Conservation (phyloP, 257 asterid species). For the Solanum tarapatanum region DNA sequence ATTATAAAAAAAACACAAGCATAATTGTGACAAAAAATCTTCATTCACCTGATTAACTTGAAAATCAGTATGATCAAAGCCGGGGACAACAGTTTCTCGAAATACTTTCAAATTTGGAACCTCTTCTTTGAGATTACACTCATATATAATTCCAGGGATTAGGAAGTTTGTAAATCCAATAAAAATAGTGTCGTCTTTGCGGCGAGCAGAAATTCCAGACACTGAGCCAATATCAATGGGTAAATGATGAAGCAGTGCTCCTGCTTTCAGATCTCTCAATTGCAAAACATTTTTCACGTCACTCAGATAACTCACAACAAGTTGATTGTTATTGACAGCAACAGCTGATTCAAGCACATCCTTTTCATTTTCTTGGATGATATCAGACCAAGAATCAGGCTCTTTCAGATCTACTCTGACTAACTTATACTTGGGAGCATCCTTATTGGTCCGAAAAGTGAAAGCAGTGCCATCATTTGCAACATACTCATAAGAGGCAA, state of each 20-base stretch:
- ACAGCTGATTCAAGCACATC: constrained; percentile 85
- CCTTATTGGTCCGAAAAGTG: constrained; percentile 81
- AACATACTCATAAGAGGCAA: constrained; percentile 54
- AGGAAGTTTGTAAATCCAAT: constrained; percentile 84
- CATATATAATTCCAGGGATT: constrained; percentile 70
- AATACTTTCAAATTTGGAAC: constrained; percentile 54
- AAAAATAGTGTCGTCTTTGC: constrained; percentile 50
- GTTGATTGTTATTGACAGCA: constrained; percentile 57
- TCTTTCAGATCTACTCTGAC: constrained; percentile 65
- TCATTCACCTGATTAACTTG: constrained; percentile 64
- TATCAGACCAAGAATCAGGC: constrained; percentile 68
- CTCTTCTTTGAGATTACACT: constrained; percentile 48
- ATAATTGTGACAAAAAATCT: not conserved
- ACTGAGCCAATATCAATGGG: constrained; percentile 86
- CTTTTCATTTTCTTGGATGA: constrained; percentile 52
- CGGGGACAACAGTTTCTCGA: constrained; percentile 68
- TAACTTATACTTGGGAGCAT: constrained; percentile 84
- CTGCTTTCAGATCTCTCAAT: constrained; percentile 71
- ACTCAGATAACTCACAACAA: constrained; percentile 58
- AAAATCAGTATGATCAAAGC: constrained; percentile 65
- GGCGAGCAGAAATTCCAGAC: constrained; percentile 56
- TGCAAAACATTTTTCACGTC: constrained; percentile 90
- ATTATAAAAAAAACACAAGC: not conserved
- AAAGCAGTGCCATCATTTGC: constrained; percentile 74
- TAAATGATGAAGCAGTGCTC: constrained; percentile 53